Conservation (phyloP, 306 rosid genomes). For the Corylus heterophylla region DNA sequence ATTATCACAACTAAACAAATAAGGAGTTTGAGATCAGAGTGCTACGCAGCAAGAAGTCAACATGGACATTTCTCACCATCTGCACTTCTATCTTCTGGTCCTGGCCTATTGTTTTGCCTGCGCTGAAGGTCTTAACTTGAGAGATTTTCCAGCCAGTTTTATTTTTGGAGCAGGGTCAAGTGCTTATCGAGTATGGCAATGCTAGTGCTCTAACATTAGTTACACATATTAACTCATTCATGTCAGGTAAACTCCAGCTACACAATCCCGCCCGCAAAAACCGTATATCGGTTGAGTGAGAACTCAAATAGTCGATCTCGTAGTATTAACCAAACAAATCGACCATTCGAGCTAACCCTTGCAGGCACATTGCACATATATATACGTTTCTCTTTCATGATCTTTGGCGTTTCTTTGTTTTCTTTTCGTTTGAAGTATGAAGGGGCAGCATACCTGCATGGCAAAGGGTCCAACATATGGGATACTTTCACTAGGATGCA, state of each 20-base stretch:
- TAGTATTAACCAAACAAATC: too few species aligned
- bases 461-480: constrained; percentile 30
- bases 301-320: too few species aligned
- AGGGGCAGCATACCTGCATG: constrained; percentile 26
- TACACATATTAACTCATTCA: too few species aligned
- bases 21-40: background rate
- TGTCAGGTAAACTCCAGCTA: too few species aligned
- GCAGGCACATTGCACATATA: too few species aligned
- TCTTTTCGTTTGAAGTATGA: constrained; percentile 6
- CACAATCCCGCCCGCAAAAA: too few species aligned
- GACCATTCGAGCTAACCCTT: too few species aligned
- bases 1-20: too few species aligned
- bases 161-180: constrained; percentile 15
- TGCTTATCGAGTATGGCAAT: constrained; percentile 19
- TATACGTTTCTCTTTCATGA: background rate
- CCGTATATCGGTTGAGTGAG: too few species aligned
- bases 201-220: background rate
- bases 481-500: constrained; percentile 17
- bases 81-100: background rate
- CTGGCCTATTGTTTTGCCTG: background rate
- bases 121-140: background rate
- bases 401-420: background rate
- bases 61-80: background rate
- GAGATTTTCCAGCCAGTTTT: constrained; percentile 13
- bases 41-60: background rate